These are phyloP conservation scores for Colletotrichum coccodes DNA, from an alignment of 2,329 filamentous ascomycete genomes.

Conservation along the genomic window DNA sequence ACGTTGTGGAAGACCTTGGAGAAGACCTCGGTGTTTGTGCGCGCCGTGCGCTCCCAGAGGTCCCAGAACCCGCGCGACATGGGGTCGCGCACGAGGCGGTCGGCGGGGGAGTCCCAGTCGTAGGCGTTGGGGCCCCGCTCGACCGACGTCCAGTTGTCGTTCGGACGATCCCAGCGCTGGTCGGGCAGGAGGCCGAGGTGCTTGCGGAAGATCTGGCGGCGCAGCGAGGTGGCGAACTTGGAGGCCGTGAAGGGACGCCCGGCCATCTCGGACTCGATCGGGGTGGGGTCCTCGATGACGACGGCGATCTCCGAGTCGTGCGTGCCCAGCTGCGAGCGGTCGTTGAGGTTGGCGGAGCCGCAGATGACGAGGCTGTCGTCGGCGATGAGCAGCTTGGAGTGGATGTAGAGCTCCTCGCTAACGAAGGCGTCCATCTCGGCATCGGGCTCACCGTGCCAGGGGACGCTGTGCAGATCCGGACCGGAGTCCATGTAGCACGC, in stretches of 20 bases:
- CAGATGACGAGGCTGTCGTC: slow-evolving; percentile 87
- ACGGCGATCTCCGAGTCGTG: slow-evolving; percentile 94
- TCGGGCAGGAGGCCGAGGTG: slow-evolving; percentile 86
- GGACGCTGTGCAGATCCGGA: slow-evolving; percentile 69
- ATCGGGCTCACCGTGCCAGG: slow-evolving; percentile 65
- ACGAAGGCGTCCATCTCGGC: slow-evolving; percentile 70
- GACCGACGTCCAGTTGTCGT: slow-evolving; percentile 82
- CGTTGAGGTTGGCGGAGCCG: slow-evolving; percentile 72
- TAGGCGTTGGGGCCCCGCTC: slow-evolving; percentile 76
- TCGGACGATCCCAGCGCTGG: slow-evolving; percentile 73
- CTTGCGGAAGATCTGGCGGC: slow-evolving; percentile 89
- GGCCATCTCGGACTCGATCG: slow-evolving; percentile 78
- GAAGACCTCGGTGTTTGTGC: slow-evolving; percentile 83
- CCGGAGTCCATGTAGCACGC: slow-evolving; percentile 87
- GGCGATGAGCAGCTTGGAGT: slow-evolving; percentile 80
- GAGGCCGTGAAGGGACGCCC: slow-evolving; percentile 77
- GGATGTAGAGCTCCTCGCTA: slow-evolving; percentile 70
- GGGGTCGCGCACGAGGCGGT: slow-evolving; percentile 79
- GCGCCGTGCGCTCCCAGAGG: slow-evolving; percentile 79
- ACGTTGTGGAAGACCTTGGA: slow-evolving; percentile 84
- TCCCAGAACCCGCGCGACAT: slow-evolving; percentile 73
- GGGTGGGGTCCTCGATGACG: slow-evolving; percentile 81
- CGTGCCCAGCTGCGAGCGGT: slow-evolving; percentile 79
- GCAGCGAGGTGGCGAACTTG: slow-evolving; percentile 81
- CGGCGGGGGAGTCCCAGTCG: slow-evolving; percentile 75